These are phyloP conservation scores for Mangifera indica DNA, from an alignment of 345 rosid species.

Conservation along the genomic window DNA sequence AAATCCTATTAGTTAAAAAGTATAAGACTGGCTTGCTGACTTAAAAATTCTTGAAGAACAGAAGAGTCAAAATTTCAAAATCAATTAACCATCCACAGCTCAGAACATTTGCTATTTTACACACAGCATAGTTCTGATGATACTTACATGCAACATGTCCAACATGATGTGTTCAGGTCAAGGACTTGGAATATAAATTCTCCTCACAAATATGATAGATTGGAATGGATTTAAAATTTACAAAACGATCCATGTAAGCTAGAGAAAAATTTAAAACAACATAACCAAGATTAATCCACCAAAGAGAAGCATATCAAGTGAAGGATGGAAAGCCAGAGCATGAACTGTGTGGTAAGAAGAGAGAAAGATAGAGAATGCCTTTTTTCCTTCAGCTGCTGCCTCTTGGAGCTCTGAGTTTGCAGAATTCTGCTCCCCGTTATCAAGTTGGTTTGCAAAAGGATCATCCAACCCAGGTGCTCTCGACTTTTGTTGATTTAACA, in stretches of 20 bases:
- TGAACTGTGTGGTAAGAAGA: not conserved
- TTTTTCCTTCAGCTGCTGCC: conserved; percentile 48
- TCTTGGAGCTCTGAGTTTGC: conserved; percentile 44
- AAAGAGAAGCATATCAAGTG: not conserved
- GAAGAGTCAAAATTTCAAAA: conserved; percentile 1
- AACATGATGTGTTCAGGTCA: not conserved
- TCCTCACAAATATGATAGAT: not conserved
- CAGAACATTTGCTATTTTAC: not conserved
- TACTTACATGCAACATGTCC: not conserved
- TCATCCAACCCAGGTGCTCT: conserved; percentile 48
- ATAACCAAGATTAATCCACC: not conserved
- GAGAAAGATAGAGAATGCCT: conserved; percentile 39
- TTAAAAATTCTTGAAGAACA: not conserved
- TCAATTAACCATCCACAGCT: not conserved
- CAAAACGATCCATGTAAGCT: not conserved
- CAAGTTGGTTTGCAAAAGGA: conserved; percentile 57
- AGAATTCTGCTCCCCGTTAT: conserved; percentile 39
- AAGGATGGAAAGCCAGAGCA: not conserved
- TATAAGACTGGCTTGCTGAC: not conserved
- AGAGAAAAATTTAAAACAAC: not conserved
- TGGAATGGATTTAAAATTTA: not conserved
- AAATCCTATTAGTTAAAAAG: not conserved
- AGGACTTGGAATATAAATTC: not conserved
- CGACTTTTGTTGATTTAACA: conserved; percentile 52
- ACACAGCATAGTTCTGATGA: not conserved